Conservation (phyloP, 371 early-diverging fungal genomes). For the Choanephora cucurbitarum region DNA sequence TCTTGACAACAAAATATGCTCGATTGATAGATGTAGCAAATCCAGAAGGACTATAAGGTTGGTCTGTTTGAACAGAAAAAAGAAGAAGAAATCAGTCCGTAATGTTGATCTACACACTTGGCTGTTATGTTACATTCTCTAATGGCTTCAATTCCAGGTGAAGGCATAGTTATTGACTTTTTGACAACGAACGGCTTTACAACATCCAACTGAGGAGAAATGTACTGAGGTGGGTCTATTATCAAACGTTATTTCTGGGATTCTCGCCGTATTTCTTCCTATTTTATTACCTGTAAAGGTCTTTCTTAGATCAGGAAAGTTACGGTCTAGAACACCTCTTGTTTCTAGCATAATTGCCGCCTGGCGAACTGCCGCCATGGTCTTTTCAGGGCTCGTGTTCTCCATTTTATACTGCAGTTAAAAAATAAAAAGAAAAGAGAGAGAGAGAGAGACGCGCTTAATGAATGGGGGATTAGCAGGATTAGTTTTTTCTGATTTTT, state of each 20-base stretch:
- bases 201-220: background rate
- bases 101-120: too few species aligned
- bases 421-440: background rate
- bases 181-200: constrained; percentile 13
- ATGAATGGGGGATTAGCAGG: too few species aligned
- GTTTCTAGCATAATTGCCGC: constrained; percentile 16
- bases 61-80: too few species aligned
- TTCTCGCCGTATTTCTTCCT: background rate
- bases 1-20: constrained; percentile 89
- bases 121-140: constrained; percentile 22
- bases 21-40: constrained; percentile 77
- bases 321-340: constrained; percentile 18
- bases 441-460: constrained; percentile 9
- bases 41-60: constrained; percentile 32
- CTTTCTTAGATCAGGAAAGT: constrained; percentile 27
- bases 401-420: constrained; percentile 10
- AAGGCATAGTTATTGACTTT: constrained; percentile 9
- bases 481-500: too few species aligned
- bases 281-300: constrained; percentile 20
- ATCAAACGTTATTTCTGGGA: background rate
- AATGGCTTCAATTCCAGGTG: constrained; percentile 7
- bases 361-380: constrained; percentile 1
- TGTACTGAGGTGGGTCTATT: constrained; percentile 5
- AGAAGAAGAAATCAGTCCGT: too few species aligned
- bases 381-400: constrained; percentile 16